These are phyloP conservation scores for Pseudonectria foliicola DNA, from an alignment of 2,329 filamentous ascomycete genomes.

Conservation along the genomic window DNA sequence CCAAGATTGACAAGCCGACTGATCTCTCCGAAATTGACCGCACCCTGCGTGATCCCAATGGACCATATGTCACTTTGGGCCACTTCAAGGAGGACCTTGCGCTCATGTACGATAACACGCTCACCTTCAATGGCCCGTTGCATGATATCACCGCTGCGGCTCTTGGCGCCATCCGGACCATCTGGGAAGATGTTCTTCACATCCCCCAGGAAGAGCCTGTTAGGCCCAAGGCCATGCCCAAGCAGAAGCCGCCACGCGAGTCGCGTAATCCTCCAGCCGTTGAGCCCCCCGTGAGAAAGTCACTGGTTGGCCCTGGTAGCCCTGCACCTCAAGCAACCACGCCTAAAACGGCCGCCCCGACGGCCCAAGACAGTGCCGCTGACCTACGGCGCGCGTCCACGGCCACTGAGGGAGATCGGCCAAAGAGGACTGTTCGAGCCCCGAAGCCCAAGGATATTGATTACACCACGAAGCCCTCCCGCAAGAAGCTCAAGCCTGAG, in stretches of 20 bases:
- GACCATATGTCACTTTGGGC: slow-evolving; percentile 58
- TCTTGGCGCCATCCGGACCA: slow-evolving; percentile 47
- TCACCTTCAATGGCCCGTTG: slow-evolving; percentile 72
- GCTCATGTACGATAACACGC: slow-evolving; percentile 71
- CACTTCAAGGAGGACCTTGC: slow-evolving; percentile 68
- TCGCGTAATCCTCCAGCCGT: slow-evolving; percentile 20
- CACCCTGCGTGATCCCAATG: slow-evolving; percentile 60
- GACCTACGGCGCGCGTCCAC: slow-evolving; percentile 67
- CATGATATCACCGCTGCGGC: slow-evolving; percentile 63
- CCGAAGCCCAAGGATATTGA: slow-evolving; percentile 88
- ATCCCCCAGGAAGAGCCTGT: slow-evolving; percentile 47
- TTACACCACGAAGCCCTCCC: slow-evolving; percentile 67
- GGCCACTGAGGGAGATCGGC: slow-evolving; percentile 66
- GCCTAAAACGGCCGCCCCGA: slow-evolving; percentile 12
- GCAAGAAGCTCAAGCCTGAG: slow-evolving; percentile 84
- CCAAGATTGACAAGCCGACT: slow-evolving; percentile 68
- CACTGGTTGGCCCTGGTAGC: slow-evolving; percentile 25
- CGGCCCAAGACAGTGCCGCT: slow-evolving; percentile 13
- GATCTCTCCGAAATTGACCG: slow-evolving; percentile 78
- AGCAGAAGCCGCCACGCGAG: slow-evolving; percentile 31
- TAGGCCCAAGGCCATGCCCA: slow-evolving; percentile 45
- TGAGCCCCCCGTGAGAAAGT: slow-evolving; percentile 21
- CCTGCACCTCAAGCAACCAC: slow-evolving; percentile 19
- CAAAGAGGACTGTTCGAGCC: slow-evolving; percentile 89
- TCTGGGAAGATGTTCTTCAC: slow-evolving; percentile 39